Base-by-base conservation (phyloP, 805 yeast species). In the Isabelozyma gotoi region DNA sequence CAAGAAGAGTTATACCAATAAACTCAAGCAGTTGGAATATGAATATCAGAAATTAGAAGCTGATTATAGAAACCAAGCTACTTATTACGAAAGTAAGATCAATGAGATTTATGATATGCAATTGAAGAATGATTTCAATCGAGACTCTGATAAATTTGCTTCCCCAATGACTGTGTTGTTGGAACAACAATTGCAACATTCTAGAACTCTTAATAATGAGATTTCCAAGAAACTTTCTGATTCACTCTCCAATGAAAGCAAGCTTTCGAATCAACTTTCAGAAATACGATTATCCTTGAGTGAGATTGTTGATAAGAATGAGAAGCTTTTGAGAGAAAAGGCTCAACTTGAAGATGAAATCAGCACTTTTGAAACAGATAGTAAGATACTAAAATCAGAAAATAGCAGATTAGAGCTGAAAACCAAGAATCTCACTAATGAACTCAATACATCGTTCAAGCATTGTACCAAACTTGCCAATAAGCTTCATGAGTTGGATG, bases 21-120 rank as follows among this genome's bases (percentile, higher is more conserved):
- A 68, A 39, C 55, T 71, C 29, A 65, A 67, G 27, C 47, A 65
- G 17, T 45, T 71, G 16, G 63, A 64, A 42, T 51, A 60, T 17
- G 82, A 78, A 19, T 57, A 67, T 34, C 68, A 66, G 11, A 61
- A 61, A 16, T 36, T 67, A 34, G 65, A 63, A 44, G 62, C 60
- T 6, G 70, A 64, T 19, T 56, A 66, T 42, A 67, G 68, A 39
- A 50, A 56, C 27, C 73, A 76, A 45, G 45, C 65, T 14, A 58
- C 56, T n/a, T 52, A 56, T 20, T 63, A 63, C 47, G 64, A 68
- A 47, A 59, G 59, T 42, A 50, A 63, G 51, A 39, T 61, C 44
- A 54, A 65, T 41, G 36, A 53, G 24, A 36, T 63, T 42, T 41
- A 56, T 49, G 53, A 48, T 31, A 41, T 27, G 12, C 43, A 48